Percentiles rank a stretch among this genome's conserved stretches.
phyloP scores from a whole-genome alignment of 768 basidiomycete species.

The Lentinula boryana region DNA sequence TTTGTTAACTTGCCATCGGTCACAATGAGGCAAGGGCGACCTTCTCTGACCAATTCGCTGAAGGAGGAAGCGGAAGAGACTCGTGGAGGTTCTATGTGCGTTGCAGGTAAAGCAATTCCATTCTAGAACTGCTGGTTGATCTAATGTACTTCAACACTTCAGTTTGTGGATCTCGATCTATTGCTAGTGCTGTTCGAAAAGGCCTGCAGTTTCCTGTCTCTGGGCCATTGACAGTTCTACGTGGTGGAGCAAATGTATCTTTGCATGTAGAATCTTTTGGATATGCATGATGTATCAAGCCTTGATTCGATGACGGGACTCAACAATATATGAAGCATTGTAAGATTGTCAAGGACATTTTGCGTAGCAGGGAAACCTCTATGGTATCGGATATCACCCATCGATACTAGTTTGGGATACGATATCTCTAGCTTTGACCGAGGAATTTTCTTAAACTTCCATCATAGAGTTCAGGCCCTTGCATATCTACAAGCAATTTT shows the following conservation, averaged over 20 bases:
- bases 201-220: slow-evolving; percentile 17
- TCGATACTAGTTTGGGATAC: too few relatives aligned
- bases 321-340: too few relatives aligned
- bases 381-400: too few relatives aligned
- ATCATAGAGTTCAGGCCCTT: too few relatives aligned
- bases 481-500: too few relatives aligned
- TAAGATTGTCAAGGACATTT: too few relatives aligned
- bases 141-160: background rate
- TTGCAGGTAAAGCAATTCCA: slow-evolving; percentile 15
- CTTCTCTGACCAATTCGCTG: slow-evolving; percentile 15
- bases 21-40: slow-evolving; percentile 13
- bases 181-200: slow-evolving; percentile 13
- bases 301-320: too few relatives aligned
- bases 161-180: slow-evolving; percentile 21
- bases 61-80: slow-evolving; percentile 14
- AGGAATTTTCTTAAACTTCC: too few relatives aligned
- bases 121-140: background rate
- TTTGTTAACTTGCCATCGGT: background rate
- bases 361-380: too few relatives aligned
- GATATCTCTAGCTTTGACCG: too few relatives aligned
- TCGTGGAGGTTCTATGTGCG: slow-evolving; percentile 15
- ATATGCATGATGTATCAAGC: slow-evolving; percentile 20
- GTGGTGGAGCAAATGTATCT: slow-evolving; percentile 31
- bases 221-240: slow-evolving; percentile 18
- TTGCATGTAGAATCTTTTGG: slow-evolving; percentile 35